Percentiles rank a stretch among this genome's conserved stretches.
phyloP scores from a whole-genome alignment of 306 rosid species.

The Glycine tomentella region DNA sequence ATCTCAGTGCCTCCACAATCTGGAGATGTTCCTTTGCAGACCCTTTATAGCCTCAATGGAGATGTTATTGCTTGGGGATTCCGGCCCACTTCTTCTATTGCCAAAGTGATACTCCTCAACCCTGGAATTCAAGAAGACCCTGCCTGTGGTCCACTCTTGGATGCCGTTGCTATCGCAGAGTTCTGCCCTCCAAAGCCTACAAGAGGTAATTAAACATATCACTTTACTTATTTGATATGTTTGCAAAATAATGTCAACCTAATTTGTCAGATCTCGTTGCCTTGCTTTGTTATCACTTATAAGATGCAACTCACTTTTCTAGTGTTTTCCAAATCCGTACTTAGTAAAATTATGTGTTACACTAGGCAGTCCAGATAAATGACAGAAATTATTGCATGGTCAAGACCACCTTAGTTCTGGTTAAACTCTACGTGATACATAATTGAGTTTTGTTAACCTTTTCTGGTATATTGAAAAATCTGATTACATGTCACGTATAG shows the following conservation, averaged over 20 bases:
- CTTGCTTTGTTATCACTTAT: too few relatives aligned
- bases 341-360: too few relatives aligned
- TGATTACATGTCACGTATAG: neutral
- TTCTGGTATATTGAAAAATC: neutral
- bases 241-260: too few relatives aligned
- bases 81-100: slow-evolving; percentile 48
- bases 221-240: too few relatives aligned
- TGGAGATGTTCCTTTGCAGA: slow-evolving; percentile 91
- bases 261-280: too few relatives aligned
- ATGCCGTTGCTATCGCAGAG: slow-evolving; percentile 87
- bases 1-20: slow-evolving; percentile 70
- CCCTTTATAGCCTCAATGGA: slow-evolving; percentile 81
- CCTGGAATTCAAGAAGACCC: slow-evolving; percentile 94
- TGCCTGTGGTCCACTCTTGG: slow-evolving; percentile 92
- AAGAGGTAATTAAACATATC: slow-evolving; percentile 55
- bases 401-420: too few relatives aligned
- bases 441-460: neutral
- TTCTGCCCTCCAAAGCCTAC: slow-evolving; percentile 65
- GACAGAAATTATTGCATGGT: too few relatives aligned
- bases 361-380: too few relatives aligned
- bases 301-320: neutral
- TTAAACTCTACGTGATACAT: too few relatives aligned
- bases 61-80: slow-evolving; percentile 91
- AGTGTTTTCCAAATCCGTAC: neutral
- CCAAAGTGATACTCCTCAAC: slow-evolving; percentile 73